Conservation (phyloP, 2,329 filamentous ascomycete genomes). For the Cytospora leucostoma region DNA sequence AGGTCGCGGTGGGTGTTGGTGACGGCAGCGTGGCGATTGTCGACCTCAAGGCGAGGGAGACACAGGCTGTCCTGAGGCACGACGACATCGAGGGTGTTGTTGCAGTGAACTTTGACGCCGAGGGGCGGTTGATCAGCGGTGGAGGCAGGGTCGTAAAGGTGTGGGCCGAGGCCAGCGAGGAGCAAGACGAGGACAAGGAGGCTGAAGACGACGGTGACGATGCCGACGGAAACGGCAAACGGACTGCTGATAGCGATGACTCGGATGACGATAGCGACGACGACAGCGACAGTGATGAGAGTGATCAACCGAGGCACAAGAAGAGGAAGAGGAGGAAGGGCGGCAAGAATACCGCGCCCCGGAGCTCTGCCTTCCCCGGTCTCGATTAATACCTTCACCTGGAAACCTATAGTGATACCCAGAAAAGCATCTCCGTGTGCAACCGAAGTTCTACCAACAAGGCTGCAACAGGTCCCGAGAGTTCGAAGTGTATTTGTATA, state of each 20-base stretch:
- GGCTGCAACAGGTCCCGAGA: slow-evolving; percentile 12
- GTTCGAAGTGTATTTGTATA: slow-evolving; percentile 15
- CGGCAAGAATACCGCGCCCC: slow-evolving; percentile 37
- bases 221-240: slow-evolving; percentile 41
- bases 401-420: slow-evolving; percentile 20
- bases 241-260: slow-evolving; percentile 47
- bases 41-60: slow-evolving; percentile 70
- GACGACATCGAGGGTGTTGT: slow-evolving; percentile 87
- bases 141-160: slow-evolving; percentile 86
- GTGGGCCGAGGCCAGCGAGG: slow-evolving; percentile 71
- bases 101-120: slow-evolving; percentile 79
- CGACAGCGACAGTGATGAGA: slow-evolving; percentile 48
- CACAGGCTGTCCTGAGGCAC: slow-evolving; percentile 69
- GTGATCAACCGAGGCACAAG: slow-evolving; percentile 40
- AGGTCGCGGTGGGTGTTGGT: slow-evolving; percentile 77
- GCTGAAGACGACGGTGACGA: slow-evolving; percentile 49
- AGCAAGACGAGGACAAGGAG: slow-evolving; percentile 50
- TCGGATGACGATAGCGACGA: slow-evolving; percentile 44
- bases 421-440: slow-evolving; percentile 4
- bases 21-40: slow-evolving; percentile 80
- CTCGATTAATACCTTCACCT: slow-evolving; percentile 17
- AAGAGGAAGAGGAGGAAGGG: slow-evolving; percentile 50
- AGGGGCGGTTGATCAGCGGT: slow-evolving; percentile 84
- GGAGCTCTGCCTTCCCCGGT: slow-evolving; percentile 28
- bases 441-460: slow-evolving; percentile 32